A percentile compares a stretch with the other conserved stretches of the same genome.
Conservation (phyloP, 345 rosid genomes). For the Eucalyptus regnans region DNA sequence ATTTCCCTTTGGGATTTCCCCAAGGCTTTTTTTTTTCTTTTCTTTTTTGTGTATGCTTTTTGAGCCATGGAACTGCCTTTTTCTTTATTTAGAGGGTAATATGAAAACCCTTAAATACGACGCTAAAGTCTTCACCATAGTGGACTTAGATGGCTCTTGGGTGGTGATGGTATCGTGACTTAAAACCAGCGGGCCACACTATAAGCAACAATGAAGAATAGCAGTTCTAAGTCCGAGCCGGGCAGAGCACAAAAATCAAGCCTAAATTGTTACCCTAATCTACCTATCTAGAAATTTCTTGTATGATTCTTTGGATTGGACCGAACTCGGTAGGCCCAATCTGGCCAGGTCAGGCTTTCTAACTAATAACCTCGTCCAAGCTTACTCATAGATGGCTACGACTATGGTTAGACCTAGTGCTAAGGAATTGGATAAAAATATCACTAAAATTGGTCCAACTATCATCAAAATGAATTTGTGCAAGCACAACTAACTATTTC, state of each 20-base stretch:
- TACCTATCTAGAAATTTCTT: not conserved
- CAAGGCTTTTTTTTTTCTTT: not conserved
- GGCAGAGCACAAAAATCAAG: not conserved
- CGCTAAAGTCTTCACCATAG: not conserved
- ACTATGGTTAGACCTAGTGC: not conserved
- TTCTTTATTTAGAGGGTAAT: not conserved
- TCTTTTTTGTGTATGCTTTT: not conserved
- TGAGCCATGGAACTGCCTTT: not conserved
- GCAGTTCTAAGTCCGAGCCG: not conserved
- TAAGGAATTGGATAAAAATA: not conserved
- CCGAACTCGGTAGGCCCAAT: too few species aligned
- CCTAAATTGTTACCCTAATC: not conserved
- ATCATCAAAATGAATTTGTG: not conserved
- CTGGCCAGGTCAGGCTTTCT: not conserved
- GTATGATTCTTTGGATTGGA: not conserved
- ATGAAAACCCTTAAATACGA: not conserved
- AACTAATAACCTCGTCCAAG: not conserved
- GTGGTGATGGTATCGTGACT: not conserved
- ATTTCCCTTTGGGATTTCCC: not conserved
- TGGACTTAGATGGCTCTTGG: not conserved
- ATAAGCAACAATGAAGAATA: not conserved
- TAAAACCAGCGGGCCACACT: not conserved
- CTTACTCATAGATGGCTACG: not conserved
- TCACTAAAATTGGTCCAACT: not conserved
- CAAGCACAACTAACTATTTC: not conserved